Evolutionary conservation across 768 basidiomycete genomes (phyloP).

Genomic region (Psilocybe cubensis): DNA sequence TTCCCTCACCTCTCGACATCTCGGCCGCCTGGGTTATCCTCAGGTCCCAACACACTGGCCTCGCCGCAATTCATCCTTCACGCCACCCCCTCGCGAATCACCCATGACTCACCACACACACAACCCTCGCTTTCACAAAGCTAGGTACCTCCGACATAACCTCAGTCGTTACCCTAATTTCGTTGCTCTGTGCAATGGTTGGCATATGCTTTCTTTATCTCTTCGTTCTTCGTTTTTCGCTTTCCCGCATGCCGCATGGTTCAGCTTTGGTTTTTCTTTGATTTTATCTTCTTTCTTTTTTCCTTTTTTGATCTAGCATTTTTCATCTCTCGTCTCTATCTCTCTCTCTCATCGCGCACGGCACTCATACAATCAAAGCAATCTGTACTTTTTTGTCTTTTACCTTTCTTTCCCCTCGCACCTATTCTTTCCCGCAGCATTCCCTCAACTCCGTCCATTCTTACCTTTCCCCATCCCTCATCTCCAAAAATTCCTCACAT

Average conservation of each 20-base stretch:
- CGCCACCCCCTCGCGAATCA: too few relatives aligned
- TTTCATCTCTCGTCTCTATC: background rate
- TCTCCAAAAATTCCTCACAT: too few relatives aligned
- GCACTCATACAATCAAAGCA: background rate
- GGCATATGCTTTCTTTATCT: too few relatives aligned
- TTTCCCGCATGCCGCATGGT: too few relatives aligned
- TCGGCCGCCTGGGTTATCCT: background rate
- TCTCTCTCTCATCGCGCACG: background rate
- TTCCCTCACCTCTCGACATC: background rate
- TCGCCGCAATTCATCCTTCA: too few relatives aligned
- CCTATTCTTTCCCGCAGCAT: background rate
- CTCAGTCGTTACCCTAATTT: background rate
- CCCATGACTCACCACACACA: too few relatives aligned
- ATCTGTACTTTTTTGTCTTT: background rate
- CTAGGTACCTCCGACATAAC: background rate
- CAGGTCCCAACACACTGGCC: background rate
- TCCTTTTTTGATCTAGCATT: background rate
- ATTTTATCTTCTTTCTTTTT: background rate
- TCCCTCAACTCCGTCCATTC: background rate
- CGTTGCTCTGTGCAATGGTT: too few relatives aligned
- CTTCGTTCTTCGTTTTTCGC: background rate
- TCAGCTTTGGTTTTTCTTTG: too few relatives aligned
- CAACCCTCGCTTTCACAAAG: too few relatives aligned
- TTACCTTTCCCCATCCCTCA: background rate
- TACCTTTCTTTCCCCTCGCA: background rate